Percentiles rank a stretch among this genome's conserved stretches.
Conservation (phyloP, 768 basidiomycete genomes). For the Mycena venus region DNA sequence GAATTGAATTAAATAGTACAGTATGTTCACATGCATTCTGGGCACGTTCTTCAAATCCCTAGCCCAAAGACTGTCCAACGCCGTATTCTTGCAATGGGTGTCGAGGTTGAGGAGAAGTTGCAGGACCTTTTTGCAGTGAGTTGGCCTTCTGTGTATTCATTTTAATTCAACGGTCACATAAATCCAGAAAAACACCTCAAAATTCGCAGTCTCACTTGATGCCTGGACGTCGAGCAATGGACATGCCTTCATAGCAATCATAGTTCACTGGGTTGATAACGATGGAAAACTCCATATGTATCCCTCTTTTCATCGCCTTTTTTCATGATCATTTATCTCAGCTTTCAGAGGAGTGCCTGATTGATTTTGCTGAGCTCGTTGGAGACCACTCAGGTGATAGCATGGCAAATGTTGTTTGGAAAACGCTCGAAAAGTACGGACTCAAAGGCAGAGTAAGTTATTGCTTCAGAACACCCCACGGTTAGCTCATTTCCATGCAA, state of each 20-base stretch:
- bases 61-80: not conserved
- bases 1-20: too few relatives aligned
- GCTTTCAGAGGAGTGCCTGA: not conserved
- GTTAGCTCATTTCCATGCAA: too few relatives aligned
- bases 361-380: not conserved
- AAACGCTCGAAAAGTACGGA: not conserved
- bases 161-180: not conserved
- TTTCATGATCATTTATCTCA: not conserved
- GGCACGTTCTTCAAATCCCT: not conserved
- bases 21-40: not conserved
- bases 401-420: not conserved
- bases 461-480: too few relatives aligned
- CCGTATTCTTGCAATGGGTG: not conserved
- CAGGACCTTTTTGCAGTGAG: not conserved
- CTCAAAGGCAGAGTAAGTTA: too few relatives aligned
- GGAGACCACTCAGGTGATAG: slow-evolving; percentile 30
- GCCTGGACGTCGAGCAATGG: not conserved
- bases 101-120: not conserved
- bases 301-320: not conserved
- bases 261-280: not conserved
- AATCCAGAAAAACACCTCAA: not conserved
- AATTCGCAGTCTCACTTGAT: not conserved
- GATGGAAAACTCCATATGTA: not conserved
- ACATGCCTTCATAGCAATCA: not conserved
- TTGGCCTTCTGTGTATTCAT: not conserved